Evolutionary conservation across 805 yeast genomes (phyloP).

Genomic region (Ogataea degrootiae): DNA sequence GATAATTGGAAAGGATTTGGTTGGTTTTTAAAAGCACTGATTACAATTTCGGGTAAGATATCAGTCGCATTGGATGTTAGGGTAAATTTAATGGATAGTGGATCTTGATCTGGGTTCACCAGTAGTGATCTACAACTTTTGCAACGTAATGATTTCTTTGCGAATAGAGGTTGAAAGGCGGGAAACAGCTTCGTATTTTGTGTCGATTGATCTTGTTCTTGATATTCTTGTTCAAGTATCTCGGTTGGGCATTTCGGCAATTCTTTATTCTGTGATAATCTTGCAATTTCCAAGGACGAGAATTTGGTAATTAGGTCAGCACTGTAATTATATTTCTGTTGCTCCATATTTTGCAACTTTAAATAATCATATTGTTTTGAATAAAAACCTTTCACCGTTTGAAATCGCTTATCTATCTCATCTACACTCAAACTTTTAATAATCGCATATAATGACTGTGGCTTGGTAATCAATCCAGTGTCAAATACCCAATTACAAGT

Average conservation of each 20-base stretch:
- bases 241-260: not conserved
- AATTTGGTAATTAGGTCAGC: conserved; percentile 11
- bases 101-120: conserved; percentile 16
- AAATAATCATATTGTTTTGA: conserved; percentile 13
- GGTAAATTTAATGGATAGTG: conserved; percentile 15
- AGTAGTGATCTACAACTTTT: conserved; percentile 18
- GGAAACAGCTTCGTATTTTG: conserved; percentile 11
- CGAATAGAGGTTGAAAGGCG: conserved; percentile 11
- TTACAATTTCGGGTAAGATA: conserved; percentile 19
- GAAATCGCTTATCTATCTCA: conserved; percentile 9
- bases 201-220: not conserved
- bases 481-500: conserved; percentile 32
- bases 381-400: conserved; percentile 11
- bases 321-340: conserved; percentile 2
- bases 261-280: not conserved
- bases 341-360: conserved; percentile 8
- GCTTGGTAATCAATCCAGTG: conserved; percentile 36
- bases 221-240: too few relatives aligned
- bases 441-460: conserved; percentile 34
- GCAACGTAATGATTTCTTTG: conserved; percentile 16
- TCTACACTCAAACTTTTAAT: conserved; percentile 14
- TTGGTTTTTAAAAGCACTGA: conserved; percentile 4
- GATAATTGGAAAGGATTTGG: not conserved
- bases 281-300: conserved; percentile 20
- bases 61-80: conserved; percentile 13